A percentile compares a stretch with the other conserved stretches of the same genome.
Evolutionary conservation across 768 basidiomycete species (phyloP).

Genomic region (Serendipita sp.): DNA sequence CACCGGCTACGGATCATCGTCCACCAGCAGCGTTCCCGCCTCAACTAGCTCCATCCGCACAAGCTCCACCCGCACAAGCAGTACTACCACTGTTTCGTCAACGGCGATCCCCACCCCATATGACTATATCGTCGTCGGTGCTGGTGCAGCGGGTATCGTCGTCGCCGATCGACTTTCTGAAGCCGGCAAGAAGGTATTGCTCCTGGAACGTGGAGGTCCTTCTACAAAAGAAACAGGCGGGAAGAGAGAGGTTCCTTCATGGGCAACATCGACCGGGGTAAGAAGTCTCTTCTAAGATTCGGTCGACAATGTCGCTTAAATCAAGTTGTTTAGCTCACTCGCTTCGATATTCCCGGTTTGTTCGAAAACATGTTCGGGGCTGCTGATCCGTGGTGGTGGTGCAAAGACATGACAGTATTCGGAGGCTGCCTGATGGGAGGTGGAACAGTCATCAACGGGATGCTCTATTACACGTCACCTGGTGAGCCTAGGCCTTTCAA

Average conservation of each 20-base stretch:
- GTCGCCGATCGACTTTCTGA: conserved; percentile 43
- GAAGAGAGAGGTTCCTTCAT: conserved; percentile 26
- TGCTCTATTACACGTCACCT: background rate
- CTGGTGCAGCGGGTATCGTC: conserved; percentile 43
- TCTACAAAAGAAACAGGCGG: conserved; percentile 44
- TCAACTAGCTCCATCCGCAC: conserved; percentile 15
- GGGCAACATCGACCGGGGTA: conserved; percentile 18
- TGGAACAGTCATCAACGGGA: conserved; percentile 44
- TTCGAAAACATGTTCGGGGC: conserved; percentile 54
- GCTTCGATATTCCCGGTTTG: conserved; percentile 48
- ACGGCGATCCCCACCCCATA: conserved; percentile 18
- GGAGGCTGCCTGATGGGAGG: conserved; percentile 51
- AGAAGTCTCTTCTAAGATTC: background rate
- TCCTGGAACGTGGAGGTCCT: conserved; percentile 49
- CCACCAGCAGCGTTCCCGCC: conserved; percentile 16
- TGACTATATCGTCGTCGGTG: conserved; percentile 32
- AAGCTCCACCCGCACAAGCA: conserved; percentile 16
- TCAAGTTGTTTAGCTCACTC: conserved; percentile 30
- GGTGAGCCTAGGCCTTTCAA: background rate
- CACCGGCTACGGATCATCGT: conserved; percentile 25
- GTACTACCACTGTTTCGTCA: conserved; percentile 23
- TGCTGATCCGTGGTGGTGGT: conserved; percentile 44
- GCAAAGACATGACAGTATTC: conserved; percentile 46
- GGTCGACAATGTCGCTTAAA: background rate
- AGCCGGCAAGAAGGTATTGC: conserved; percentile 44